A percentile compares a stretch with the other conserved stretches of the same genome.
phyloP scores from a whole-genome alignment of 139 green algal genomes.

The Pleodorina starrii region DNA sequence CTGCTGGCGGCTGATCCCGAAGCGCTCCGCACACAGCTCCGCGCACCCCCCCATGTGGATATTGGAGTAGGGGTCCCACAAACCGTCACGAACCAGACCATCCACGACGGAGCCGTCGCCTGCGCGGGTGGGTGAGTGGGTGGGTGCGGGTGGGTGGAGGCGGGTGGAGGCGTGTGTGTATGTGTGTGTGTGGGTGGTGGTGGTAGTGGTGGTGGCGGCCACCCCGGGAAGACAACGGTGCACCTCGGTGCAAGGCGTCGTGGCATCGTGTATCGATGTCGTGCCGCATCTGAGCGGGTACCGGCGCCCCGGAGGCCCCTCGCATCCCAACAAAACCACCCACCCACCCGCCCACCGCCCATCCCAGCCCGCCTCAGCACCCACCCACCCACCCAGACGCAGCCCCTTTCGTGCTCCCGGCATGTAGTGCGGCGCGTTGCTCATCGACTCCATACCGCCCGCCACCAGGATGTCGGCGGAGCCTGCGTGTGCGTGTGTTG shows the following conservation, averaged over 20 bases:
- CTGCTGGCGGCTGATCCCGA: constrained; percentile 73
- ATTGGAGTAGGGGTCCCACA: constrained; percentile 87
- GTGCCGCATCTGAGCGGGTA: too few relatives aligned
- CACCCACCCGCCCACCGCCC: too few relatives aligned
- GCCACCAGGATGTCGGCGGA: constrained; percentile 82
- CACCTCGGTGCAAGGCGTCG: too few relatives aligned
- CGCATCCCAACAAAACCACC: too few relatives aligned
- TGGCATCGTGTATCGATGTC: too few relatives aligned
- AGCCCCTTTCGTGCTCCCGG: constrained; percentile 57
- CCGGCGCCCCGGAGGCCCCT: too few relatives aligned
- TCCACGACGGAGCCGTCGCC: constrained; percentile 65
- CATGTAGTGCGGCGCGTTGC: constrained; percentile 90
- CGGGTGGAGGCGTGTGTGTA: too few relatives aligned
- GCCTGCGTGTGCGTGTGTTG: constrained; percentile 60
- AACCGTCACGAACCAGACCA: constrained; percentile 71
- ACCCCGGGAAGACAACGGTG: too few relatives aligned
- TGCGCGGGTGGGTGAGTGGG: constrained; percentile 7
- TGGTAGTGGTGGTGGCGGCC: too few relatives aligned
- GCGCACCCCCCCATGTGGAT: constrained; percentile 91
- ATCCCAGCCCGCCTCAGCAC: background rate
- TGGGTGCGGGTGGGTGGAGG: too few relatives aligned
- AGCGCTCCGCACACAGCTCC: constrained; percentile 78
- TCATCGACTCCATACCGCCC: constrained; percentile 96
- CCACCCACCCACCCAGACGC: background rate
- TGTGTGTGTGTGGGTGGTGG: too few relatives aligned